A percentile compares a stretch with the other conserved stretches of the same genome.
These are phyloP conservation scores for Tolypocladium sp. DNA, from an alignment of 2,329 filamentous ascomycete species.

Conservation along the genomic window DNA sequence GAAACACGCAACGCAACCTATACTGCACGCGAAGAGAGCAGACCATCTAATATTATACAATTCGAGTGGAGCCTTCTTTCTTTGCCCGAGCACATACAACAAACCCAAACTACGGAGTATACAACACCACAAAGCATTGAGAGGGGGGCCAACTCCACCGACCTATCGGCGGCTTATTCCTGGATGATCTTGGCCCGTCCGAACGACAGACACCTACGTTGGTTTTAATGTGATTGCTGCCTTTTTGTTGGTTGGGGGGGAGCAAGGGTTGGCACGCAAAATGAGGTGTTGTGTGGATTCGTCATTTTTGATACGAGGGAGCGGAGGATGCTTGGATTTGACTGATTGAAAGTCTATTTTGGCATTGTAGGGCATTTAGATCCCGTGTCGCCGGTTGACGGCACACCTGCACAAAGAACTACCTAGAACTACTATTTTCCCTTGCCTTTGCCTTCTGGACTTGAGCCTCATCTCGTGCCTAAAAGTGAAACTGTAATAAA, in stretches of 20 bases:
- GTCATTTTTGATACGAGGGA: background rate
- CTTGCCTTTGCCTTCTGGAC: background rate
- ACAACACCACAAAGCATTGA: background rate
- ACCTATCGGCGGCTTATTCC: background rate
- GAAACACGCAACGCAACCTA: conserved; percentile 1
- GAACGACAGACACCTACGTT: background rate
- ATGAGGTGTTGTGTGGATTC: background rate
- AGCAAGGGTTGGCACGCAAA: background rate
- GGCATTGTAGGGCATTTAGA: background rate
- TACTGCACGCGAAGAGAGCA: conserved; percentile 13
- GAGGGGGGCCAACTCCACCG: background rate
- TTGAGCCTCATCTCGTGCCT: background rate
- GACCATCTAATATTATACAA: conserved; percentile 19
- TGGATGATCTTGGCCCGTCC: background rate
- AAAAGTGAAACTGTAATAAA: background rate
- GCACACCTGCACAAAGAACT: background rate
- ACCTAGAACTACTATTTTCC: background rate
- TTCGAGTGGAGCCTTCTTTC: conserved; percentile 15
- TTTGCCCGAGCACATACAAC: background rate
- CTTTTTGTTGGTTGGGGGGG: background rate
- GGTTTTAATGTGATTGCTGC: background rate
- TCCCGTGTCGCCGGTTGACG: too few species aligned
- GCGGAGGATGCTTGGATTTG: background rate
- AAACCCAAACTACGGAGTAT: background rate
- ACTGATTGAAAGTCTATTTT: background rate